Conservation (phyloP, 2,329 filamentous ascomycete genomes). For the Fusarium mexicanum region DNA sequence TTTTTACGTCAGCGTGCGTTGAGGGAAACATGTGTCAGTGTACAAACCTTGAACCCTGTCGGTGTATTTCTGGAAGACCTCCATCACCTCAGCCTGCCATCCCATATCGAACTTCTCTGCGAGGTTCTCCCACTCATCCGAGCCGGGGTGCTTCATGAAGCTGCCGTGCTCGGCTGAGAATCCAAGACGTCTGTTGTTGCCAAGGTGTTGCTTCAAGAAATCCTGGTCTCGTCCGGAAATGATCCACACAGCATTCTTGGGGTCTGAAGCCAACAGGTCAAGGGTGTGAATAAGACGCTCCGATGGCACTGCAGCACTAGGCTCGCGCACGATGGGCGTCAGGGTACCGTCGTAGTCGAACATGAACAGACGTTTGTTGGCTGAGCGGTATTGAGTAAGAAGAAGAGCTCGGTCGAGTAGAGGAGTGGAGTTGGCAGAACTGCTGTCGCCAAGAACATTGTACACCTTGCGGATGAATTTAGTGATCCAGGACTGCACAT, state of each 20-base stretch:
- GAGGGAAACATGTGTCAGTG: too few relatives aligned
- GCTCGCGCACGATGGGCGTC: constrained; percentile 93
- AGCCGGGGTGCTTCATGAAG: constrained; percentile 85
- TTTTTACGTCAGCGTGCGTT: constrained; percentile 7
- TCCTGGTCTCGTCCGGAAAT: constrained; percentile 94
- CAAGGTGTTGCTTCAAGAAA: constrained; percentile 90
- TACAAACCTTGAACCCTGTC: constrained; percentile 81
- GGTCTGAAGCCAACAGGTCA: constrained; percentile 80
- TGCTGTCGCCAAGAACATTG: constrained; percentile 80
- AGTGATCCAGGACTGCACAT: constrained; percentile 85
- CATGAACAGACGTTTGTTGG: constrained; percentile 89
- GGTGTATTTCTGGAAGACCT: constrained; percentile 88
- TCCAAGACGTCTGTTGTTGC: constrained; percentile 89
- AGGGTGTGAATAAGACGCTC: constrained; percentile 83
- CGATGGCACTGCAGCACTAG: constrained; percentile 87
- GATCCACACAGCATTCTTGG: constrained; percentile 93
- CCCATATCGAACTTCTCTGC: constrained; percentile 88
- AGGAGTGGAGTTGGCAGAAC: constrained; percentile 80
- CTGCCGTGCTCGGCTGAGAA: constrained; percentile 97
- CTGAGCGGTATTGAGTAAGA: constrained; percentile 76
- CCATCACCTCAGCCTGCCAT: constrained; percentile 88
- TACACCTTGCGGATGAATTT: constrained; percentile 82
- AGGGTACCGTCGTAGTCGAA: constrained; percentile 99
- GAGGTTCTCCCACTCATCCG: constrained; percentile 85
- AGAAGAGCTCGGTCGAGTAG: constrained; percentile 79